Percentiles rank a stretch among this genome's conserved stretches.
Conservation (phyloP, 1,284 basidiomycete genomes). For the Malassezia nana region DNA sequence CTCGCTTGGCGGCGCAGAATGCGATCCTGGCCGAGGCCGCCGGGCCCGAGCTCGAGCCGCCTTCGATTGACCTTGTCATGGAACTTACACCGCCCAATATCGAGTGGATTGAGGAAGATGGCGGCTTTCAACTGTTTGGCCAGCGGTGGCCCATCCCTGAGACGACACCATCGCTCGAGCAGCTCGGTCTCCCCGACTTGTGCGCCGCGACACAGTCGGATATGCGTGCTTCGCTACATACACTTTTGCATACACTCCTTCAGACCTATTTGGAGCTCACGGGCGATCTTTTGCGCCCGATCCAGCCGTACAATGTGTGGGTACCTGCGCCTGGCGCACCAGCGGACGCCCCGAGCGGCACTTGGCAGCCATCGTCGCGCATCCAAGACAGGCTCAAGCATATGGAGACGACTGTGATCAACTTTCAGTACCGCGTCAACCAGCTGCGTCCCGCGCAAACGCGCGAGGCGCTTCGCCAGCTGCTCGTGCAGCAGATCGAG, state of each 20-base stretch:
- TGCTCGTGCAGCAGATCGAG: conserved; percentile 32
- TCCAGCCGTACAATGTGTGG: conserved; percentile 35
- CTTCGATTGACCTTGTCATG: conserved; percentile 28
- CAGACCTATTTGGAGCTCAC: conserved; percentile 37
- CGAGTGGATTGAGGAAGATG: conserved; percentile 45
- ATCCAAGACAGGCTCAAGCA: conserved; percentile 34
- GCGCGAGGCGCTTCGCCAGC: conserved; percentile 28
- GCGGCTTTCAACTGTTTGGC: conserved; percentile 40
- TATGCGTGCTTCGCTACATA: conserved; percentile 22
- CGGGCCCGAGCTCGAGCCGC: conserved; percentile 2
- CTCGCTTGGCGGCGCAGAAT: neutral
- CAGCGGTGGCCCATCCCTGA: conserved; percentile 44
- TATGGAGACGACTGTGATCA: conserved; percentile 40
- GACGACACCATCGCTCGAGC: conserved; percentile 27
- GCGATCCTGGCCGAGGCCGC: neutral
- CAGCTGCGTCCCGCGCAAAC: conserved; percentile 39
- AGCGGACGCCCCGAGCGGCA: conserved; percentile 4
- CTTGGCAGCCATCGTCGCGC: conserved; percentile 27
- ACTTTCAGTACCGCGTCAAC: conserved; percentile 44
- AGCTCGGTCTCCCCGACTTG: conserved; percentile 33
- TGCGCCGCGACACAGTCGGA: conserved; percentile 4
- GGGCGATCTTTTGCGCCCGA: conserved; percentile 28
- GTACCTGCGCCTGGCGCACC: conserved; percentile 11
- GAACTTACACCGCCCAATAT: conserved; percentile 30
- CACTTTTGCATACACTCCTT: conserved; percentile 46